Conservation (phyloP, 805 yeast species). For the Ogataea methylovora region DNA sequence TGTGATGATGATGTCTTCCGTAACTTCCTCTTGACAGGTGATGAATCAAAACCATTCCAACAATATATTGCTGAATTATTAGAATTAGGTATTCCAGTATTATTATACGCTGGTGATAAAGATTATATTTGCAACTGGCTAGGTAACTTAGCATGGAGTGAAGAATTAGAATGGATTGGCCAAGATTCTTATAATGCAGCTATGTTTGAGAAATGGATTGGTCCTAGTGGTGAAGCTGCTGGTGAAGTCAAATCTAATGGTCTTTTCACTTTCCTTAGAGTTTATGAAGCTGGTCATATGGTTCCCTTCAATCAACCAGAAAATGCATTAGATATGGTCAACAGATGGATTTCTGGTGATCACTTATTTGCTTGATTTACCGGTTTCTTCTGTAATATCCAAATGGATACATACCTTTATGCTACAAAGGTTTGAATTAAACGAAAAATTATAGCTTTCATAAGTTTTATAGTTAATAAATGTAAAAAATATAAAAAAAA, state of each 20-base stretch:
- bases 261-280: constrained; percentile 72
- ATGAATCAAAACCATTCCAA: constrained; percentile 89
- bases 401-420: neutral
- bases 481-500: neutral
- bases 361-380: constrained; percentile 5
- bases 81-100: constrained; percentile 69
- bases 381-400: too few species aligned
- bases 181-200: constrained; percentile 12
- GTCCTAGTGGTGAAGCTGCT: constrained; percentile 21
- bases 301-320: constrained; percentile 88
- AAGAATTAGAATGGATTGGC: constrained; percentile 44
- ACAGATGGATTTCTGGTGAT: constrained; percentile 78
- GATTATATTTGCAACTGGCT: constrained; percentile 97
- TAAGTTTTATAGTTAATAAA: neutral
- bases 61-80: constrained; percentile 63
- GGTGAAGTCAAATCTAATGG: constrained; percentile 41
- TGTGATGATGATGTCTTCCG: constrained; percentile 76
- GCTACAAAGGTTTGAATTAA: neutral
- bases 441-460: too few species aligned
- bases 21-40: constrained; percentile 81
- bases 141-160: constrained; percentile 85
- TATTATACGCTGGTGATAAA: constrained; percentile 92
- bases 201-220: constrained; percentile 16
- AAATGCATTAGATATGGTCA: constrained; percentile 69
- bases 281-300: constrained; percentile 93